A percentile compares a stretch with the other conserved stretches of the same genome.
Evolutionary conservation across 208 protist genomes (phyloP).

Genomic region (Acanthamoeba culbertsoni): DNA sequence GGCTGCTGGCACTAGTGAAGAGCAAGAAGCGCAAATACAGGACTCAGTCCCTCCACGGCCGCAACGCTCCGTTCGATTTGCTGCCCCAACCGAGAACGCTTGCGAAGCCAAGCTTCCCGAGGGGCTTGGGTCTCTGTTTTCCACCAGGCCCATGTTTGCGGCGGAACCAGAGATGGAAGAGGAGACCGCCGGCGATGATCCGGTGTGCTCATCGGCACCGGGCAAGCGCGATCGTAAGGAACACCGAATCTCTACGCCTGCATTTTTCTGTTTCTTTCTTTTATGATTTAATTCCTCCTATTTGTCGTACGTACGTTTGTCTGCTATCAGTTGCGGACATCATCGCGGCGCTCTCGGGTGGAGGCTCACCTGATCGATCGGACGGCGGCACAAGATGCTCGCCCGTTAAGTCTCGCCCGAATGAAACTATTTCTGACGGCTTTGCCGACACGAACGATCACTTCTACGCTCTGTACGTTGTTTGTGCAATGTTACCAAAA

Average conservation of each 20-base stretch:
- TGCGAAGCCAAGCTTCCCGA: neutral
- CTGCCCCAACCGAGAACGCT: no score
- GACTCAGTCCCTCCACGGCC: no score
- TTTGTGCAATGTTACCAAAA: no score
- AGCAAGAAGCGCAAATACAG: no score
- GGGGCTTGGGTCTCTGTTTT: neutral
- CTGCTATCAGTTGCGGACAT: neutral
- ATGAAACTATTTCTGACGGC: neutral
- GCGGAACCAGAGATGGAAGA: neutral
- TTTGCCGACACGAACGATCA: neutral
- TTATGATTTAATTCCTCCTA: neutral
- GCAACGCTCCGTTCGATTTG: no score
- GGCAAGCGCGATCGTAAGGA: neutral
- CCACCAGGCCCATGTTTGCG: neutral
- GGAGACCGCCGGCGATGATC: neutral
- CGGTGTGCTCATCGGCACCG: neutral
- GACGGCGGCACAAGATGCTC: neutral
- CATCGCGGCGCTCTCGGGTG: neutral
- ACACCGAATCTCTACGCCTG: neutral
- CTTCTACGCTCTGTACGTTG: neutral
- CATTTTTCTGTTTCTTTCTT: neutral
- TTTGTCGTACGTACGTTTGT: neutral
- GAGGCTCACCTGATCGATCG: neutral
- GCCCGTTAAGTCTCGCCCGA: no score
- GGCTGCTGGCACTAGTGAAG: no score